Evolutionary conservation across 495 filamentous ascomycete genomes (phyloP).

Genomic region (Aspergillus conjunctus): DNA sequence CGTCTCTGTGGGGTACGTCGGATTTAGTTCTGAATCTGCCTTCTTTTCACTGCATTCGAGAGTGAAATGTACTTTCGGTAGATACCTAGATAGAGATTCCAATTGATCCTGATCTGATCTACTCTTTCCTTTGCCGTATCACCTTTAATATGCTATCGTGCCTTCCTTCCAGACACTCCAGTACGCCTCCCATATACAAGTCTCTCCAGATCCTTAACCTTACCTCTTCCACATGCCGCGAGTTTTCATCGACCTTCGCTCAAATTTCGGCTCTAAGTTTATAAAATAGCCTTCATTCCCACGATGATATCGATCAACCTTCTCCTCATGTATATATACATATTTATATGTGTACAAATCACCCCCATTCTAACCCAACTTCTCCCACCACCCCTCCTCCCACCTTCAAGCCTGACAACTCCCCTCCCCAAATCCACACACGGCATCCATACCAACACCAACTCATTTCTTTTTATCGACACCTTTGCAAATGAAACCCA

Average conservation of each 20-base stretch:
- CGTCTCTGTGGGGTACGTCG: too few relatives aligned
- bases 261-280: not conserved
- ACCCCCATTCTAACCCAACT: constrained; percentile 11
- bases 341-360: not conserved
- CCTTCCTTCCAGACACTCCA: not conserved
- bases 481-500: constrained; percentile 55
- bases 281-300: not conserved
- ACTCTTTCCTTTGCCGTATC: not conserved
- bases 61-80: not conserved
- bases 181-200: too few relatives aligned
- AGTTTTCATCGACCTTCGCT: too few relatives aligned
- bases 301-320: not conserved
- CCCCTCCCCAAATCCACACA: constrained; percentile 7
- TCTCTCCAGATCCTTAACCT: too few relatives aligned
- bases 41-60: not conserved
- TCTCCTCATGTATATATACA: not conserved
- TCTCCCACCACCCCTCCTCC: constrained; percentile 16
- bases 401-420: constrained; percentile 1
- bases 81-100: not conserved
- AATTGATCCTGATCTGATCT: not conserved
- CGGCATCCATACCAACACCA: constrained; percentile 27
- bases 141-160: not conserved
- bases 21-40: not conserved
- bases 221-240: too few relatives aligned
- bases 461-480: constrained; percentile 61